Conservation (phyloP, 1,284 basidiomycete species). For the Trichosporon coremiiforme region DNA sequence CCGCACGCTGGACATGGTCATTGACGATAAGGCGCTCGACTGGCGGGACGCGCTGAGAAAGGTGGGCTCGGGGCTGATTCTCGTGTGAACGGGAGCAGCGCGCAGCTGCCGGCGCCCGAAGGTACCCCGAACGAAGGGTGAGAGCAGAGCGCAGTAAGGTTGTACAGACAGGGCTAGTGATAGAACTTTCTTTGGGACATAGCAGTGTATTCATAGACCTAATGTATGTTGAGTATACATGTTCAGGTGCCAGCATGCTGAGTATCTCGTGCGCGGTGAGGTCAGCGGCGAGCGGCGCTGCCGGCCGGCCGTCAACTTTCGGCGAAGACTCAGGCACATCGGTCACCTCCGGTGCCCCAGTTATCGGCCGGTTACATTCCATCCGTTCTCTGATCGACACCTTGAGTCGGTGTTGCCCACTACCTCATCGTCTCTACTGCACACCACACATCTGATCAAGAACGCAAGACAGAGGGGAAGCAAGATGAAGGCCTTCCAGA, state of each 20-base stretch:
- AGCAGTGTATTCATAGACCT: conserved; percentile 5
- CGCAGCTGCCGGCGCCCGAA: too few species aligned
- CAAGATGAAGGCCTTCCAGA: conserved; percentile 74
- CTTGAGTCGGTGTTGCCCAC: background rate
- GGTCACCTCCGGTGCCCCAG: conserved; percentile 1
- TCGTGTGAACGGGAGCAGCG: conserved; percentile 21
- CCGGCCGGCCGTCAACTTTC: too few species aligned
- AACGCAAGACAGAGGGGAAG: background rate
- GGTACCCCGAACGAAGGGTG: too few species aligned
- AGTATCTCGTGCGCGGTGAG: too few species aligned
- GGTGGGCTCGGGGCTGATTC: conserved; percentile 22
- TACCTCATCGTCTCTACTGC: background rate
- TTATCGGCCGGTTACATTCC: background rate
- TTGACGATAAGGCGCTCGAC: conserved; percentile 11
- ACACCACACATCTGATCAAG: background rate
- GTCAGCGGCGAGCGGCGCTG: background rate
- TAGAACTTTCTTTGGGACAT: background rate
- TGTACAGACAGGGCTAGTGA: background rate
- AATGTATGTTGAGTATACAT: conserved; percentile 9
- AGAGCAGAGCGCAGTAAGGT: too few species aligned
- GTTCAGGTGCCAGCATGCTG: too few species aligned
- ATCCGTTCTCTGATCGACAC: background rate
- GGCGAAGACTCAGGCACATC: background rate
- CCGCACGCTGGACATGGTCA: conserved; percentile 23
- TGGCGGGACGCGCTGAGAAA: conserved; percentile 23